A percentile compares a stretch with the other conserved stretches of the same genome.
phyloP scores from a whole-genome alignment of 2,329 filamentous ascomycete species.

The Rutstroemia sp. region DNA sequence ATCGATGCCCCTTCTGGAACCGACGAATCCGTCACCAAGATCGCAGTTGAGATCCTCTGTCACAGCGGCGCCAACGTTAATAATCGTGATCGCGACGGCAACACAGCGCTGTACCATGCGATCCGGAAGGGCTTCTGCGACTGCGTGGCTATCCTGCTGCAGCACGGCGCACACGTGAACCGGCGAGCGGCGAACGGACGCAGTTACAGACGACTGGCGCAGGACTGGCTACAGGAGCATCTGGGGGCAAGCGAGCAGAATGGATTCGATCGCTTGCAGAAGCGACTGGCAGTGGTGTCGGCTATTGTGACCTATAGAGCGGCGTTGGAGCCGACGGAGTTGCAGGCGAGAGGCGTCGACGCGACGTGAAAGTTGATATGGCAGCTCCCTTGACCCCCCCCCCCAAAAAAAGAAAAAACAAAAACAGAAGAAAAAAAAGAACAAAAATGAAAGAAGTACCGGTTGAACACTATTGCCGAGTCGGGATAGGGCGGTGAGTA shows the following conservation, averaged over 20 bases:
- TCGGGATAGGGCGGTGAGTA: too few species aligned
- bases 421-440: too few species aligned
- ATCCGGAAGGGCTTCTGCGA: slow-evolving; percentile 5
- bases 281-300: not conserved
- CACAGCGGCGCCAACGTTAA: not conserved
- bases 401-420: too few species aligned
- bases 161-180: slow-evolving; percentile 4
- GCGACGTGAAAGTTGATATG: not conserved
- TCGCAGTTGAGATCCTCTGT: not conserved
- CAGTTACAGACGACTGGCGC: slow-evolving; percentile 1
- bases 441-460: too few species aligned
- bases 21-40: not conserved
- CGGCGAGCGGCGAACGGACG: not conserved
- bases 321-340: not conserved
- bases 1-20: not conserved
- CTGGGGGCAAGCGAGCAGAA: not conserved
- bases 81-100: slow-evolving; percentile 1
- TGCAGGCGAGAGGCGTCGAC: not conserved
- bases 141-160: slow-evolving; percentile 3
- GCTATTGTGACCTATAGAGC: not conserved
- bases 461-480: too few species aligned
- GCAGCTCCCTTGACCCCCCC: too few species aligned
- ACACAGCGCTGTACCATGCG: slow-evolving; percentile 2
- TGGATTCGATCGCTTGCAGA: not conserved
- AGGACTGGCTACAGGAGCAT: not conserved